These are phyloP conservation scores for Leccinellum albellum DNA, from an alignment of 768 basidiomycete genomes.

Conservation along the genomic window DNA sequence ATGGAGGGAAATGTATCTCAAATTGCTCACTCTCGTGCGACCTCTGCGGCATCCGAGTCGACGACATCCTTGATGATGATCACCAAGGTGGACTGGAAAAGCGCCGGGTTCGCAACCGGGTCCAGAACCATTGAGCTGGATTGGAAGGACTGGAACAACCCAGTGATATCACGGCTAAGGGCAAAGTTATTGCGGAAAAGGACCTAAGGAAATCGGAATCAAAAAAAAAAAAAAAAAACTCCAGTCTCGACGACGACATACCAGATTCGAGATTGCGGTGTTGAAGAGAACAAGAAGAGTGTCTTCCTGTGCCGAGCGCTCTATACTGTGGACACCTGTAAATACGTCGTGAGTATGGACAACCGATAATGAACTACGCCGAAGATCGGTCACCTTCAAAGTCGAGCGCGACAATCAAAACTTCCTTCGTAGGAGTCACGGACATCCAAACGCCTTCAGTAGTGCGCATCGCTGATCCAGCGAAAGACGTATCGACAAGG, in stretches of 20 bases:
- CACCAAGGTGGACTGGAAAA: conserved; percentile 56
- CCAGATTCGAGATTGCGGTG: conserved; percentile 60
- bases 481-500: conserved; percentile 61
- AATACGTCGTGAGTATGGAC: neutral
- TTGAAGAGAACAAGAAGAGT: conserved; percentile 63
- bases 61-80: conserved; percentile 71
- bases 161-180: conserved; percentile 56
- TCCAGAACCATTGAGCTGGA: conserved; percentile 54
- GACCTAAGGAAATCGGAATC: conserved; percentile 35
- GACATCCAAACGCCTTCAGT: conserved; percentile 71
- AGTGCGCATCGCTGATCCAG: conserved; percentile 60
- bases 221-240: no score
- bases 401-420: conserved; percentile 57
- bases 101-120: conserved; percentile 51
- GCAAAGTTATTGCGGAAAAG: conserved; percentile 67
- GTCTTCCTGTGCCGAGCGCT: conserved; percentile 61
- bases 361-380: neutral
- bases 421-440: conserved; percentile 54
- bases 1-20: neutral
- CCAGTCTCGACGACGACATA: conserved; percentile 23
- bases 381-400: conserved; percentile 55
- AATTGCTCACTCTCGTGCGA: conserved; percentile 49
- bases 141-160: conserved; percentile 60
- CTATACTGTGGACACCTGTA: conserved; percentile 61
- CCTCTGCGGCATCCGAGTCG: conserved; percentile 56